phyloP scores from a whole-genome alignment of 805 yeast genomes.

The Kazachstania martiniae region DNA sequence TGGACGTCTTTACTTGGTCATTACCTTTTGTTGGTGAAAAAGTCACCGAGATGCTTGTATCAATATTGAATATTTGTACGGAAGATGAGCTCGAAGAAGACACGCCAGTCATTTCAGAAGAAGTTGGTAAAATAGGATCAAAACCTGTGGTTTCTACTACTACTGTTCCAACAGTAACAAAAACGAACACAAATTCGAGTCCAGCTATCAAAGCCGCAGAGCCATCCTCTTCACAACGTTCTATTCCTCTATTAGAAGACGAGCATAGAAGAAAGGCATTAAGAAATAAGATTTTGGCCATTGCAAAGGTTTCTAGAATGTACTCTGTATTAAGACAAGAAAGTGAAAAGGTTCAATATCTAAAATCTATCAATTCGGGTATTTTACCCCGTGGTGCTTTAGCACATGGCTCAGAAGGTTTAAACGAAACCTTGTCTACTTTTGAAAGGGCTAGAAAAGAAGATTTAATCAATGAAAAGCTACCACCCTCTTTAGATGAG shows the following conservation, averaged over 20 bases:
- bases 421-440: constrained; percentile 52
- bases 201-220: neutral
- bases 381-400: constrained; percentile 77
- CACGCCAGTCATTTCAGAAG: constrained; percentile 38
- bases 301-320: constrained; percentile 93
- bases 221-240: neutral
- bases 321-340: constrained; percentile 81
- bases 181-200: neutral
- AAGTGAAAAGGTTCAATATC: constrained; percentile 71
- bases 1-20: constrained; percentile 97
- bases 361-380: constrained; percentile 67
- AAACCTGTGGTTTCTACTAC: neutral
- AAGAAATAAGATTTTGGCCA: constrained; percentile 83
- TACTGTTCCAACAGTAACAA: neutral
- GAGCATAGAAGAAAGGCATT: constrained; percentile 40
- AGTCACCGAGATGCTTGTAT: constrained; percentile 83
- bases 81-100: constrained; percentile 87
- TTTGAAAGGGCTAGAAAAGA: constrained; percentile 78
- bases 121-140: constrained; percentile 1
- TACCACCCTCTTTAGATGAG: constrained; percentile 74
- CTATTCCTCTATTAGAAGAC: constrained; percentile 14
- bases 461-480: constrained; percentile 73
- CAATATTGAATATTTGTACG: constrained; percentile 86
- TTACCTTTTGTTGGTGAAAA: constrained; percentile 95
- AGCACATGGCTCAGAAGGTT: constrained; percentile 72